phyloP scores from a whole-genome alignment of 192 early-diverging fungal species.

The Linnemannia zychae region DNA sequence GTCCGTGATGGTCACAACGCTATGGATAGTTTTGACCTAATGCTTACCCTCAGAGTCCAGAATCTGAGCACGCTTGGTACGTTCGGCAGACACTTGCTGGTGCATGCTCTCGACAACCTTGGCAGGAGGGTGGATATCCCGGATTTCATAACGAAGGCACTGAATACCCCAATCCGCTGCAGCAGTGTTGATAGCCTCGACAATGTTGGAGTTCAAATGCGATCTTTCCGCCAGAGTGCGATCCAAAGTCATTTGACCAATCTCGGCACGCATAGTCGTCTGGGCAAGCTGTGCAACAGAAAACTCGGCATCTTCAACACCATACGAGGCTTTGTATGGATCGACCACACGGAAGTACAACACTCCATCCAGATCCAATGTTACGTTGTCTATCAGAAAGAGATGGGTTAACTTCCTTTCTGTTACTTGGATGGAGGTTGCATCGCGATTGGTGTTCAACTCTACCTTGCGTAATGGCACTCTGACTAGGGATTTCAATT shows the following conservation, averaged over 20 bases:
- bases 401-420: neutral
- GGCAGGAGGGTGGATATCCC: slow-evolving; percentile 94
- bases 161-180: slow-evolving; percentile 96
- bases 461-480: slow-evolving; percentile 88
- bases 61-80: slow-evolving; percentile 97
- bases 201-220: slow-evolving; percentile 93
- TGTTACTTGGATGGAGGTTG: neutral
- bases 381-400: slow-evolving; percentile 87
- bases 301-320: slow-evolving; percentile 95
- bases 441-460: neutral
- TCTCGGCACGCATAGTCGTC: slow-evolving; percentile 99
- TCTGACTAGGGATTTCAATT: slow-evolving; percentile 90
- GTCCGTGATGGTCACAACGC: no score
- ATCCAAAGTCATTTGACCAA: slow-evolving; percentile 98
- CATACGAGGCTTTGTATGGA: slow-evolving; percentile 95
- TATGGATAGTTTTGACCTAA: neutral
- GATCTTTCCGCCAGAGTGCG: slow-evolving; percentile 95
- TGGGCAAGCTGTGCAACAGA: slow-evolving; percentile 97
- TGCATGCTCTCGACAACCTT: slow-evolving; percentile 98
- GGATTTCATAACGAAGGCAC: slow-evolving; percentile 96
- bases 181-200: slow-evolving; percentile 93
- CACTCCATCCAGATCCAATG: slow-evolving; percentile 95
- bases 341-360: slow-evolving; percentile 95
- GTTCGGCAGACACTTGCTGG: slow-evolving; percentile 96
- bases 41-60: slow-evolving; percentile 78